Evolutionary conservation across 306 rosid species (phyloP).

Genomic region (Trifolium subterraneum): DNA sequence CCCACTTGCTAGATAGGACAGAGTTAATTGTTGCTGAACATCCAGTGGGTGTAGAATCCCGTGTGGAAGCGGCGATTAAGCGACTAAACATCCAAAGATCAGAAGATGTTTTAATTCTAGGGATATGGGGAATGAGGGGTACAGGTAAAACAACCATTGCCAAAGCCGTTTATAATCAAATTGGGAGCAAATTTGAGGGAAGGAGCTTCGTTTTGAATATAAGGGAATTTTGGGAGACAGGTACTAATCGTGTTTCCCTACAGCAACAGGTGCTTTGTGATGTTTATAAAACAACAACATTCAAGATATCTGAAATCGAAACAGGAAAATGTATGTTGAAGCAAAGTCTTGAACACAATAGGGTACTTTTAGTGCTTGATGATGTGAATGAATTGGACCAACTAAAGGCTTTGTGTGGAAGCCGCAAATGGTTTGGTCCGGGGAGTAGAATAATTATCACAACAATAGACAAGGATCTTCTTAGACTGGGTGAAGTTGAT

Average conservation of each 20-base stretch:
- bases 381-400: not conserved
- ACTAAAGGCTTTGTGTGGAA: not conserved
- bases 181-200: not conserved
- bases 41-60: too few species aligned
- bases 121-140: too few species aligned
- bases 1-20: too few species aligned
- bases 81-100: not conserved
- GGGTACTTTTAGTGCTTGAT: not conserved
- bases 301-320: not conserved
- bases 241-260: not conserved
- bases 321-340: not conserved
- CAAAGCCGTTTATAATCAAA: not conserved
- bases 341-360: too few species aligned
- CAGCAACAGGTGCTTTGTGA: not conserved
- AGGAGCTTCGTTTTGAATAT: not conserved
- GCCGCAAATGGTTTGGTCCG: not conserved
- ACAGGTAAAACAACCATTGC: not conserved
- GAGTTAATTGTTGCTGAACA: too few species aligned
- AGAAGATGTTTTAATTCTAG: too few species aligned
- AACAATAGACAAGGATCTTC: not conserved
- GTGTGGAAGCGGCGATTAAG: not conserved
- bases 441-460: conserved; percentile 7
- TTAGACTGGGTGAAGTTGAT: not conserved
- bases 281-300: not conserved
- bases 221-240: not conserved